Evolutionary conservation across 306 rosid species (phyloP).

Genomic region (Bauhinia variegata): DNA sequence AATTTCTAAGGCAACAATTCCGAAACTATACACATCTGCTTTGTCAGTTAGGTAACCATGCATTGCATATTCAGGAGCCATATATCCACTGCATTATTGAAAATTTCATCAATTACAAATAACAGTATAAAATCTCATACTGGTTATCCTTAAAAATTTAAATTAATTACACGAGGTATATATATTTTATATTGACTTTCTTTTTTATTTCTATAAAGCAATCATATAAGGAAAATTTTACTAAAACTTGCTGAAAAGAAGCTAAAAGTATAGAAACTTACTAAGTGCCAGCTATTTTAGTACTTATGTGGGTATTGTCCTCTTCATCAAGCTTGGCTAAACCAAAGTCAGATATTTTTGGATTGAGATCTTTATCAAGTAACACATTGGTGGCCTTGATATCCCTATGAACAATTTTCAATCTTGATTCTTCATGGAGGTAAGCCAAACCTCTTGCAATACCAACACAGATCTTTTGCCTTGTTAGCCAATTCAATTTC

Average conservation of each 20-base stretch:
- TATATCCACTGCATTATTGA: slow-evolving; percentile 49
- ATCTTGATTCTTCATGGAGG: slow-evolving; percentile 65
- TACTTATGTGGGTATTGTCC: slow-evolving; percentile 57
- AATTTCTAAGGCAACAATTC: slow-evolving; percentile 71
- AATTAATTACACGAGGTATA: too few relatives aligned
- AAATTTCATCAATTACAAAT: not conserved
- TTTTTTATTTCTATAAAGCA: not conserved
- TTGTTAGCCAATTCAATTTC: slow-evolving; percentile 55
- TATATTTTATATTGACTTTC: not conserved
- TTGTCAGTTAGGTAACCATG: slow-evolving; percentile 72
- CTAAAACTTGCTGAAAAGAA: not conserved
- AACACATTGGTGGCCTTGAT: slow-evolving; percentile 59
- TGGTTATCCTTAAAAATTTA: too few relatives aligned
- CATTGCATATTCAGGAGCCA: slow-evolving; percentile 73
- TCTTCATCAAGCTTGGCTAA: slow-evolving; percentile 62
- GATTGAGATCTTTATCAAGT: slow-evolving; percentile 51
- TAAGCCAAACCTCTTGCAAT: slow-evolving; percentile 61
- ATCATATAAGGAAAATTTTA: too few relatives aligned
- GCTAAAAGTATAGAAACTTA: not conserved
- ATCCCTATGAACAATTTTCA: slow-evolving; percentile 66
- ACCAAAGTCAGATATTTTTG: slow-evolving; percentile 65
- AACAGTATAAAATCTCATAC: not conserved
- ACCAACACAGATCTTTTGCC: slow-evolving; percentile 54
- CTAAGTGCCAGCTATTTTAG: slow-evolving; percentile 61
- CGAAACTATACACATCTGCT: slow-evolving; percentile 85